Percentiles rank a stretch among this genome's conserved stretches.
phyloP scores from a whole-genome alignment of 2,329 filamentous ascomycete species.

The Pyrenochaeta sp. region DNA sequence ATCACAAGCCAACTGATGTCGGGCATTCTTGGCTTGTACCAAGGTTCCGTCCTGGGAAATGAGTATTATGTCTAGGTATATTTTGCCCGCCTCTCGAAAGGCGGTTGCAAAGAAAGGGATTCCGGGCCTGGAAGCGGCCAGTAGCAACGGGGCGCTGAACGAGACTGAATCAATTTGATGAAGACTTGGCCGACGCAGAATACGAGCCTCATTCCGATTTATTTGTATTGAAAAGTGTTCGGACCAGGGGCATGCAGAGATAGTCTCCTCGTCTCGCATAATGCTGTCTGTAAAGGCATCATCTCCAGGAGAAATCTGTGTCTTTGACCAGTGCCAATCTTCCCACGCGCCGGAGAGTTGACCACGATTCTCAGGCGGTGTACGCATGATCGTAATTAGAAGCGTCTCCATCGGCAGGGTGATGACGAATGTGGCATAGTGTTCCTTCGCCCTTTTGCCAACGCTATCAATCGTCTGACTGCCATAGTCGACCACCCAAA shows the following conservation, averaged over 20 bases:
- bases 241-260: slow-evolving; percentile 36
- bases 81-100: slow-evolving; percentile 24
- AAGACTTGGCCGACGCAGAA: slow-evolving; percentile 32
- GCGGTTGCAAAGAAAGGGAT: slow-evolving; percentile 29
- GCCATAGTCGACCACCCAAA: slow-evolving; percentile 50
- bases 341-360: slow-evolving; percentile 34
- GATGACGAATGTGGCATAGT: slow-evolving; percentile 49
- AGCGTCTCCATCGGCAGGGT: slow-evolving; percentile 45
- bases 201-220: slow-evolving; percentile 32
- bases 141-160: slow-evolving; percentile 29
- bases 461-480: slow-evolving; percentile 37
- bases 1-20: slow-evolving; percentile 33
- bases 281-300: slow-evolving; percentile 33
- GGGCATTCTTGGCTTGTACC: slow-evolving; percentile 9
- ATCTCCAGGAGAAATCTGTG: slow-evolving; percentile 31
- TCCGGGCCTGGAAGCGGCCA: slow-evolving; percentile 26
- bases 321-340: slow-evolving; percentile 35
- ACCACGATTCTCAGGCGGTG: slow-evolving; percentile 26
- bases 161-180: slow-evolving; percentile 20
- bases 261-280: slow-evolving; percentile 41
- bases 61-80: slow-evolving; percentile 33
- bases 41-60: slow-evolving; percentile 29
- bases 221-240: slow-evolving; percentile 41
- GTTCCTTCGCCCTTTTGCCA: slow-evolving; percentile 32
- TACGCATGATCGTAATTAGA: slow-evolving; percentile 38